Base-by-base conservation (phyloP, 176 grass and related monocot species). In the Oryza nivara region DNA sequence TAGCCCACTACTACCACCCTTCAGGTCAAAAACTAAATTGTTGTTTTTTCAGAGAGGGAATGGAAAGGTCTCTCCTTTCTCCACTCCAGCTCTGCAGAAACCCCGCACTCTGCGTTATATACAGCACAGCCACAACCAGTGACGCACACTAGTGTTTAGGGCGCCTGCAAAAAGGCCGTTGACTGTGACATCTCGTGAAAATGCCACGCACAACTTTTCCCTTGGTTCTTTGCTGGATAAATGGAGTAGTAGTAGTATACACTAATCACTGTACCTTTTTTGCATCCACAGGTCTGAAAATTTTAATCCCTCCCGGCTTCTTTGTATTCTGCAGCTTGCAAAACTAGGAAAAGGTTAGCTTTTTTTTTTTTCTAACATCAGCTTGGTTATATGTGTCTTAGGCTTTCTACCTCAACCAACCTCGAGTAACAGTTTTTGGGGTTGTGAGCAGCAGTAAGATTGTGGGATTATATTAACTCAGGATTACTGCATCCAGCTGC, bases 121-220 rank as follows among this genome's bases (percentile, higher is more conserved):
- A 70, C 88, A 87, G 84, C 63, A 64, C 79, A 83, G 9, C 74
- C 58, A 74, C 11, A 84, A 15, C 28, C 75, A 70, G 41, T 79
- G 67, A 67, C 54, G 4, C 54, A 58, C 52, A 14, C 70, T 86
- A 78, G 54, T 72, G 88, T 16, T 16, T 15, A 52, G 49, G 49
- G 49, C 72, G 82, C 77, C 88, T 74, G 74, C 83, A 70, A 87
- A 90, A 88, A 68, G 80, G 82, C 49, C 82, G 88, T 92, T 90
- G 87, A 92, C 92, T 80, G 88, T 82, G 81, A 74, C 71, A 85
- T 83, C 79, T 85, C 80, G 80, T 76, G 79, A 78, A 94, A 92
- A 89, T 75, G 90, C 51, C 85, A 75, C 84, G 69, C 40, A 4
- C 51, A 68, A 74, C 83, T 89, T 94, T 94, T 51, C 63, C 56